Percentiles rank a stretch among this genome's conserved stretches.
Evolutionary conservation across 768 basidiomycete species (phyloP).

Genomic region (Mrakia hoshinonis): DNA sequence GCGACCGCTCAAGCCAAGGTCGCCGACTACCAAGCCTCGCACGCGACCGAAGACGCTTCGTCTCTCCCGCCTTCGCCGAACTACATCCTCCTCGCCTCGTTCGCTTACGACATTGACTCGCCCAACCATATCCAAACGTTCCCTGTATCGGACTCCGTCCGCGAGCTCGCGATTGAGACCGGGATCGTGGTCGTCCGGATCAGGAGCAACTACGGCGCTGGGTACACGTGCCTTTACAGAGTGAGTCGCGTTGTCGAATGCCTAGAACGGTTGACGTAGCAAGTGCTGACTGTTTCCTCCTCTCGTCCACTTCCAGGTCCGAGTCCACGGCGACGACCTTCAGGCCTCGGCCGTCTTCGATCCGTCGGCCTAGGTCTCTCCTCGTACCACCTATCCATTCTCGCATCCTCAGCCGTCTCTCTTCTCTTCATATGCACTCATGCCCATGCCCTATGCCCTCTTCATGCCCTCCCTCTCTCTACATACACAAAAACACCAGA

Average conservation of each 20-base stretch:
- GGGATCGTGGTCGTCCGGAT: slow-evolving; percentile 73
- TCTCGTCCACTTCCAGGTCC: background rate
- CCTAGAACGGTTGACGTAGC: background rate
- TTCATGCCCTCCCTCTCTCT: no score
- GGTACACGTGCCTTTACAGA: slow-evolving; percentile 70
- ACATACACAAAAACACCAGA: no score
- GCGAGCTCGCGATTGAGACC: slow-evolving; percentile 66
- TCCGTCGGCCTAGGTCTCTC: no score
- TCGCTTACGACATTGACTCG: slow-evolving; percentile 55
- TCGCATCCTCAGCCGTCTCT: no score
- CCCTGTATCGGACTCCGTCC: slow-evolving; percentile 59
- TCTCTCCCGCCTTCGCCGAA: slow-evolving; percentile 27
- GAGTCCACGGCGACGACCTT: slow-evolving; percentile 18
- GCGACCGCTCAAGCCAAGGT: slow-evolving; percentile 59
- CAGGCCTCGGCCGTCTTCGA: no score
- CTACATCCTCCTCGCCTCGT: slow-evolving; percentile 56
- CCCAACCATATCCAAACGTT: slow-evolving; percentile 67
- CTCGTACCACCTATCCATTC: no score
- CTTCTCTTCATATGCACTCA: no score
- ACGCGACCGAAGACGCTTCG: slow-evolving; percentile 20
- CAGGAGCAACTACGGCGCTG: slow-evolving; percentile 77
- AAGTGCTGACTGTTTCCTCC: background rate
- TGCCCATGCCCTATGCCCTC: no score
- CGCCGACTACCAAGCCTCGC: slow-evolving; percentile 46
- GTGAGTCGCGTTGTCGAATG: background rate